These are phyloP conservation scores for Aspergillus clavatus DNA, from an alignment of 2,329 filamentous ascomycete species.

Conservation along the genomic window DNA sequence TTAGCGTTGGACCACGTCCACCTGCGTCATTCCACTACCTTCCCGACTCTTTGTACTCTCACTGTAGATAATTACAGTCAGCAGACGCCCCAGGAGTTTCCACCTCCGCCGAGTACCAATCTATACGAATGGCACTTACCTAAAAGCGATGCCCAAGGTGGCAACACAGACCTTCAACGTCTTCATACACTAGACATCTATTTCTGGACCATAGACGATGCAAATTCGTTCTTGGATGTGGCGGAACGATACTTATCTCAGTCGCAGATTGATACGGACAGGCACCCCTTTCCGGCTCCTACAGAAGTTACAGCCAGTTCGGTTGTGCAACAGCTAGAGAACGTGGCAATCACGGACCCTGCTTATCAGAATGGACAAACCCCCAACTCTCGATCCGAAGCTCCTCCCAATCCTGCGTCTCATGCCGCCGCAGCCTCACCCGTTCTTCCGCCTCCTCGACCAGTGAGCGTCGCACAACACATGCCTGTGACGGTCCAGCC, in stretches of 20 bases:
- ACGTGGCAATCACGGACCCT: constrained; percentile 54
- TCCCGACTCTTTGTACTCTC: constrained; percentile 56
- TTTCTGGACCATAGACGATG: constrained; percentile 59
- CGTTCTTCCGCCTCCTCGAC: constrained; percentile 25
- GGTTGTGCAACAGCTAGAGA: constrained; percentile 60
- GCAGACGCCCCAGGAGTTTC: constrained; percentile 21
- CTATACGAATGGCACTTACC: constrained; percentile 55
- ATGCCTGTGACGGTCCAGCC: constrained; percentile 8
- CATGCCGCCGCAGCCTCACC: constrained; percentile 18
- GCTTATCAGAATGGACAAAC: constrained; percentile 44
- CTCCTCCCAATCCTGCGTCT: constrained; percentile 13
- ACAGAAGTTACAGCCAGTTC: constrained; percentile 48
- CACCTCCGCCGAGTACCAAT: constrained; percentile 23
- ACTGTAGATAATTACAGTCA: constrained; percentile 45
- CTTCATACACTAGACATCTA: constrained; percentile 61
- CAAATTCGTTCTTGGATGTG: constrained; percentile 50
- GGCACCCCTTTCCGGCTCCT: constrained; percentile 36
- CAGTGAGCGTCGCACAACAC: constrained; percentile 19
- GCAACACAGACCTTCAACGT: constrained; percentile 48
- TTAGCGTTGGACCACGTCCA: constrained; percentile 49
- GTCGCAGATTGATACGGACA: constrained; percentile 47
- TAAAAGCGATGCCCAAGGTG: constrained; percentile 48
- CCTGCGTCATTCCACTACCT: constrained; percentile 54
- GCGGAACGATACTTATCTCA: constrained; percentile 31
- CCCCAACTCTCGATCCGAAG: constrained; percentile 34